Percentiles rank a stretch among this genome's conserved stretches.
Evolutionary conservation across 2,329 filamentous ascomycete genomes (phyloP).

Genomic region (Lasiodiplodia hormozganensis): DNA sequence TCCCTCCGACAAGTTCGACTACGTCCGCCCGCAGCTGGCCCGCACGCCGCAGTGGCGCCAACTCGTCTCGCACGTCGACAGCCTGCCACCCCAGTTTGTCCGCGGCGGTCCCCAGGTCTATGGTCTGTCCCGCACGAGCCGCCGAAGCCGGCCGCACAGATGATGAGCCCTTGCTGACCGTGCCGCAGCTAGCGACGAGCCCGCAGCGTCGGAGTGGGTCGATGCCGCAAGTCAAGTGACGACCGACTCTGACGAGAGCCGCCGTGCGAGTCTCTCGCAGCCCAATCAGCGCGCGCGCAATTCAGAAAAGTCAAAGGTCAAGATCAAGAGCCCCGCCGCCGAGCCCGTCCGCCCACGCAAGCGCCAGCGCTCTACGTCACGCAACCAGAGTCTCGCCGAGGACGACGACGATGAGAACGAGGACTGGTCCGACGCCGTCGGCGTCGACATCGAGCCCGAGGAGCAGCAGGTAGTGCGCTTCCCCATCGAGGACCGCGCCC

Average conservation of each 20-base stretch:
- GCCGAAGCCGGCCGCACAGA: slow-evolving; percentile 19
- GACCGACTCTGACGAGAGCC: slow-evolving; percentile 28
- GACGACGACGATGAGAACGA: slow-evolving; percentile 28
- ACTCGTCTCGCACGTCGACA: slow-evolving; percentile 11
- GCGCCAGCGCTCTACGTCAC: slow-evolving; percentile 28
- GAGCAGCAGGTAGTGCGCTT: slow-evolving; percentile 16
- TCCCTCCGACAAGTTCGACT: slow-evolving; percentile 16
- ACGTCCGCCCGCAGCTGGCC: not conserved
- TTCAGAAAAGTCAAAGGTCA: slow-evolving; percentile 20
- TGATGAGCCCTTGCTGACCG: slow-evolving; percentile 18
- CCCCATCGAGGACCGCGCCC: slow-evolving; percentile 14
- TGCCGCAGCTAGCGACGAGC: slow-evolving; percentile 28
- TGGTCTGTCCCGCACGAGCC: slow-evolving; percentile 23
- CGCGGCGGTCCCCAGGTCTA: slow-evolving; percentile 21
- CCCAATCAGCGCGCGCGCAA: slow-evolving; percentile 21
- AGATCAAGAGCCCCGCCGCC: slow-evolving; percentile 20
- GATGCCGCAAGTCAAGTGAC: slow-evolving; percentile 24
- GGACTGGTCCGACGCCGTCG: slow-evolving; percentile 22
- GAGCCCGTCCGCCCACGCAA: slow-evolving; percentile 18
- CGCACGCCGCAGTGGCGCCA: slow-evolving; percentile 12
- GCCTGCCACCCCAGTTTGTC: slow-evolving; percentile 8
- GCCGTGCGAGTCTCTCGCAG: slow-evolving; percentile 20
- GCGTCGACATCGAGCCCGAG: slow-evolving; percentile 16
- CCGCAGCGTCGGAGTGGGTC: slow-evolving; percentile 14
- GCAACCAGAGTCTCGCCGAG: slow-evolving; percentile 27